Base-by-base conservation (phyloP, 108 stramenopile genomes). In the Conticribra guillardii region DNA sequence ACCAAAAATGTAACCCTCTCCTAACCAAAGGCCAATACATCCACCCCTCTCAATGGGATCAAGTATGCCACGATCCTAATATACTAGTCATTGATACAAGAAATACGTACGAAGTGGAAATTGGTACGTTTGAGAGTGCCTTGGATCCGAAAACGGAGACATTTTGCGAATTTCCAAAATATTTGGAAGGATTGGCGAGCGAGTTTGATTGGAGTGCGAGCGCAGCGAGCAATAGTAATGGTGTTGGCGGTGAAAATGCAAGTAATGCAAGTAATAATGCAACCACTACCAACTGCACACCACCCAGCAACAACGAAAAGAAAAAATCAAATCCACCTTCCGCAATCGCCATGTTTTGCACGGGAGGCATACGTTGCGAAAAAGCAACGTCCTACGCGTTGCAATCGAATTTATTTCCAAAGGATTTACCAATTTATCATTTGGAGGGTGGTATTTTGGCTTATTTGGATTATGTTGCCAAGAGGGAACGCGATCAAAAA, bases 331-430 rank as follows among this genome's bases (percentile, higher is more conserved):
- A 54, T 15, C 68, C 74, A 22, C 79, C 79, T 1, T 77, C 86
- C 50, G 89, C 82, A 44, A 80, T 97, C 34, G 94, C 96, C 71
- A 96, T 98, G 96, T 98, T 96, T 85, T 98, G 97, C 73, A 94
- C 93, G 0, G 97, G 97, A 14, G 97, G 97, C 1, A 96, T 98
- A 55, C 92, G 97, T 18, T 98, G 97, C 64, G 97, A 96, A 84
- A 93, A 91, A 82, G 94, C 96, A 17, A 92, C 91, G 0, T 84
- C 89, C 9, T 86, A 72, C 29, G 71, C 76, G 29, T 50, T 76
- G 18, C 58, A 66, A 48, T 68, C 69, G 11, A 44, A 71, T 2
- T 37, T 78, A 4, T 65, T 67, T 24, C 81, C 80, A 37, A 29
- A 54, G 21, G 69, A 86, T 32, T 51, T 87, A 47, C 87, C 88